Conservation (phyloP, 208 protist species). For the Trypanosoma conorhini region DNA sequence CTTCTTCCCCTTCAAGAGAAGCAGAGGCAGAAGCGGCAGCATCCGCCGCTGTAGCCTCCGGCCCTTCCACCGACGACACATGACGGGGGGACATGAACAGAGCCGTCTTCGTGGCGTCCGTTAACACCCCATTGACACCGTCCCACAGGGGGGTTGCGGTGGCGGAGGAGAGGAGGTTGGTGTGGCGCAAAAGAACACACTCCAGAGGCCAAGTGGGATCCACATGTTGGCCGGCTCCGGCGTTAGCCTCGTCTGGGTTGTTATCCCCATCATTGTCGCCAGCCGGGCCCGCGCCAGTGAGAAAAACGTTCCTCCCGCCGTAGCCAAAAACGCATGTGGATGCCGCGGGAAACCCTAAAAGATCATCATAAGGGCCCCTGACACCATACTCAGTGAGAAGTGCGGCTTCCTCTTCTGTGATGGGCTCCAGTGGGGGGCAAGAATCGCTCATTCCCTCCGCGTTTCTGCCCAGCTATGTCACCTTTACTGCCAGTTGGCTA, state of each 20-base stretch:
- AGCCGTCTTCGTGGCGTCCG: background rate
- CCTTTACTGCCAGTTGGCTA: background rate
- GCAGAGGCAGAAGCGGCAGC: background rate
- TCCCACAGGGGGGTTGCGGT: constrained; percentile 26
- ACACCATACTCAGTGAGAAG: constrained; percentile 80
- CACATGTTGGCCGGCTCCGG: constrained; percentile 7
- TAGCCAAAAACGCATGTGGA: constrained; percentile 67
- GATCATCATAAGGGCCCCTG: constrained; percentile 46
- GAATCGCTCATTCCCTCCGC: constrained; percentile 16
- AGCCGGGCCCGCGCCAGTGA: constrained; percentile 45
- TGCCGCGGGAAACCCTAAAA: constrained; percentile 46
- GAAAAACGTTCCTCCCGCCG: constrained; percentile 62
- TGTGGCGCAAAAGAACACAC: constrained; percentile 42
- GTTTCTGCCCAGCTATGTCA: constrained; percentile 1
- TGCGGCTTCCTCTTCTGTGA: constrained; percentile 56
- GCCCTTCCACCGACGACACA: background rate
- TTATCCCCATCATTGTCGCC: constrained; percentile 22
- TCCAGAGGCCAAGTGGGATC: constrained; percentile 38
- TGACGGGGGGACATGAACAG: background rate
- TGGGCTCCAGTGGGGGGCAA: constrained; percentile 12
- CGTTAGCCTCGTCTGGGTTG: background rate
- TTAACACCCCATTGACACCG: constrained; percentile 24
- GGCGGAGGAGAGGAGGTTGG: constrained; percentile 30
- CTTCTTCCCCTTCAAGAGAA: background rate
- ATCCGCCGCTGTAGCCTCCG: no score